Conservation (phyloP, 2,329 filamentous ascomycete species). For the Curvularia eragrostidis region DNA sequence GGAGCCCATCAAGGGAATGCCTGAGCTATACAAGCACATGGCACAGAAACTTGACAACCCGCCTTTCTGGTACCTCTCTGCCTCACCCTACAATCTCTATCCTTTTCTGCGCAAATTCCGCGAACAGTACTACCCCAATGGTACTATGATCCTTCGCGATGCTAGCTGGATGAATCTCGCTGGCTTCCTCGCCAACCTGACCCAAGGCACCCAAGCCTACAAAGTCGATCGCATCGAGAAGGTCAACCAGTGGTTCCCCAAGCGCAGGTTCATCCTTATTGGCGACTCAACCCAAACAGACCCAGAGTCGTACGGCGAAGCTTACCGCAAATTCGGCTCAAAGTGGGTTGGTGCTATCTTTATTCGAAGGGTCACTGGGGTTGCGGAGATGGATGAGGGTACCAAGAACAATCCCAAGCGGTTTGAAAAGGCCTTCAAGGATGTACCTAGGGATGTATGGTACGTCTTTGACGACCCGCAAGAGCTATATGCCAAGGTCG, state of each 20-base stretch:
- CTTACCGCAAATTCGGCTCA: slow-evolving; percentile 70
- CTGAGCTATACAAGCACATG: slow-evolving; percentile 77
- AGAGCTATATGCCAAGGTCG: slow-evolving; percentile 61
- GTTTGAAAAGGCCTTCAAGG: slow-evolving; percentile 83
- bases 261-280: slow-evolving; percentile 79
- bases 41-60: slow-evolving; percentile 63
- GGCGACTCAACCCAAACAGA: slow-evolving; percentile 93
- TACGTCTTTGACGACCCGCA: slow-evolving; percentile 79
- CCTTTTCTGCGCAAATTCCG: slow-evolving; percentile 82
- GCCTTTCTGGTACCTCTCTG: slow-evolving; percentile 91
- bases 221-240: slow-evolving; percentile 82
- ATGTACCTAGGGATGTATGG: slow-evolving; percentile 74
- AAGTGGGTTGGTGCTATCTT: slow-evolving; percentile 84
- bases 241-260: slow-evolving; percentile 79
- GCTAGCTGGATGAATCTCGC: slow-evolving; percentile 84
- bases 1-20: slow-evolving; percentile 78
- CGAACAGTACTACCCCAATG: slow-evolving; percentile 71
- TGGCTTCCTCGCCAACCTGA: slow-evolving; percentile 79
- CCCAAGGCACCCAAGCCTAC: slow-evolving; percentile 81
- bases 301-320: slow-evolving; percentile 86
- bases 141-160: slow-evolving; percentile 84
- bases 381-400: slow-evolving; percentile 75
- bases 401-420: slow-evolving; percentile 70
- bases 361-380: slow-evolving; percentile 81
- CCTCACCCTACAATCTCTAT: slow-evolving; percentile 93